phyloP scores from a whole-genome alignment of 352 stramenopile species.

The Nothophytophthora sp. region DNA sequence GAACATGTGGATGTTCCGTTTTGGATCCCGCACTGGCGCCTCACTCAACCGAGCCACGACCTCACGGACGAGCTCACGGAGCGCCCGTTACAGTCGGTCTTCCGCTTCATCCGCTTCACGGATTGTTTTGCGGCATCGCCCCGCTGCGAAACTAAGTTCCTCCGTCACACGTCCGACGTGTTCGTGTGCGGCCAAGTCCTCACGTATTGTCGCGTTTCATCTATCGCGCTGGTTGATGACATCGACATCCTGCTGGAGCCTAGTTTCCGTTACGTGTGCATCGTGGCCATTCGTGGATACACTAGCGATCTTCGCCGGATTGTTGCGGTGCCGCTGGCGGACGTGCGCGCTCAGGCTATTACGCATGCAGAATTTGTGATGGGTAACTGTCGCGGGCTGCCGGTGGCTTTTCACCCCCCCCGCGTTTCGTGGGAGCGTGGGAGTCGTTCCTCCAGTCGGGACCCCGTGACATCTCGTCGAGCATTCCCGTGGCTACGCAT shows the following conservation, averaged over 20 bases:
- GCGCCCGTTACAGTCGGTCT: constrained; percentile 3
- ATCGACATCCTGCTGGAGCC: constrained; percentile 4
- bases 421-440: neutral
- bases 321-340: neutral
- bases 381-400: neutral
- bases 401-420: neutral
- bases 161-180: constrained; percentile 6
- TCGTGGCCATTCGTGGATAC: constrained; percentile 1
- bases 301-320: neutral
- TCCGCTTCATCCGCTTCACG: constrained; percentile 7
- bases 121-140: constrained; percentile 1
- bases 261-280: constrained; percentile 1
- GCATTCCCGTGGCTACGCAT: neutral
- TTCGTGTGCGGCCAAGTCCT: constrained; percentile 8
- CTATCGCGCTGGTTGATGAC: constrained; percentile 1
- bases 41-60: neutral
- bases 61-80: neutral
- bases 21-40: constrained; percentile 3
- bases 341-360: neutral
- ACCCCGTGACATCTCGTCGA: neutral
- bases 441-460: neutral
- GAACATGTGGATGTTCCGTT: neutral
- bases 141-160: constrained; percentile 2
- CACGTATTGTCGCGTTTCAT: neutral
- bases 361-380: neutral